These are phyloP conservation scores for Helicocarpus griseus DNA, from an alignment of 2,329 filamentous ascomycete genomes.

Conservation along the genomic window DNA sequence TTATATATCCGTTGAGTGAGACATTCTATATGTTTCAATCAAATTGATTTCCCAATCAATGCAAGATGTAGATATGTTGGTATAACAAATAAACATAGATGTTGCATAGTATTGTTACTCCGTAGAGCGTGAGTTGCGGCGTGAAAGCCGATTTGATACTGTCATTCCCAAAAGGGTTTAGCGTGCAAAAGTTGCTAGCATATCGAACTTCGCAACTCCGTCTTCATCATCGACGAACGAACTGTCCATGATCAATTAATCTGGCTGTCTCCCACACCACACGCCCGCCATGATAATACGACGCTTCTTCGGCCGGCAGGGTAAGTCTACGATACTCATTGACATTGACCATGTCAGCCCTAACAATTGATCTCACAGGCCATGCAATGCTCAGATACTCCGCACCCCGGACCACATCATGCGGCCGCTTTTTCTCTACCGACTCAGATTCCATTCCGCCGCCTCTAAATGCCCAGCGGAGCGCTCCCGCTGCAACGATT, in stretches of 20 bases:
- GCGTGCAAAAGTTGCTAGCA: not conserved
- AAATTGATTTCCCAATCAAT: too few relatives aligned
- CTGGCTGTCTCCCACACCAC: slow-evolving; percentile 4
- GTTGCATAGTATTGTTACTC: too few relatives aligned
- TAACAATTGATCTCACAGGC: not conserved
- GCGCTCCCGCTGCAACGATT: too few relatives aligned
- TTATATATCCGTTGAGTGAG: too few relatives aligned
- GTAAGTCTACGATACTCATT: slow-evolving; percentile 18
- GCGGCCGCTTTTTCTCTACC: slow-evolving; percentile 20
- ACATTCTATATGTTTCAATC: too few relatives aligned
- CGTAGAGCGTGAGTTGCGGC: too few relatives aligned
- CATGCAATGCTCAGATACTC: not conserved
- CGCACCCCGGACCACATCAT: not conserved
- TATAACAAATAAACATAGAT: too few relatives aligned
- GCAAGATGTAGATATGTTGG: too few relatives aligned
- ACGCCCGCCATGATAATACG: slow-evolving; percentile 32
- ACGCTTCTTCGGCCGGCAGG: slow-evolving; percentile 30
- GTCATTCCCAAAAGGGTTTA: not conserved
- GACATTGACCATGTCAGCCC: not conserved
- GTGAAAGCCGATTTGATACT: too few relatives aligned
- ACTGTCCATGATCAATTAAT: too few relatives aligned
- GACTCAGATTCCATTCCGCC: slow-evolving; percentile 12
- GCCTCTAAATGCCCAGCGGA: not conserved
- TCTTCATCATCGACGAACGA: too few relatives aligned
- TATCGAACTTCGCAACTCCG: not conserved